A percentile compares a stretch with the other conserved stretches of the same genome.
These are phyloP conservation scores for Coffea humblotiana DNA, from an alignment of 305 asterid species.

Conservation along the genomic window DNA sequence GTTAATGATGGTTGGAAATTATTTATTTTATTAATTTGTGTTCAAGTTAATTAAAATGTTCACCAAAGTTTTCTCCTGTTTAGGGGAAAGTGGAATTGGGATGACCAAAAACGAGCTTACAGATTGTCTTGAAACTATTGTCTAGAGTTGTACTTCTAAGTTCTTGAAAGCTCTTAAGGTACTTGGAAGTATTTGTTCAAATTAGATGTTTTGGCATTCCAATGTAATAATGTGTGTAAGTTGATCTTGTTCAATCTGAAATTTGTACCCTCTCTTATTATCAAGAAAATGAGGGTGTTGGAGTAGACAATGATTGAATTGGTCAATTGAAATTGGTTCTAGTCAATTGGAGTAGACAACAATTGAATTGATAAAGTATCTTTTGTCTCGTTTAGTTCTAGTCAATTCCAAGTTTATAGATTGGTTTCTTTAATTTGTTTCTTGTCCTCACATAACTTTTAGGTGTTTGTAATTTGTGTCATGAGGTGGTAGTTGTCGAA, in stretches of 20 bases:
- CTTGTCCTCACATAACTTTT: neutral
- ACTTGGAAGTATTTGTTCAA: neutral
- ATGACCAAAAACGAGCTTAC: conserved; percentile 98
- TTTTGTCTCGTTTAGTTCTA: neutral
- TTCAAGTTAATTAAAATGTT: conserved; percentile 7
- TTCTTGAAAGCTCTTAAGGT: conserved; percentile 90
- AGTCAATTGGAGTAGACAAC: conserved; percentile 86
- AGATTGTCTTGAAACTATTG: conserved; percentile 97
- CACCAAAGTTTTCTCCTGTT: neutral
- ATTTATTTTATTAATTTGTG: conserved; percentile 1
- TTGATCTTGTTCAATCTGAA: conserved; percentile 9
- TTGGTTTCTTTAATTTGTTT: neutral
- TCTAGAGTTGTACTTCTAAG: conserved; percentile 95
- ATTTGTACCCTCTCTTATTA: conserved; percentile 9
- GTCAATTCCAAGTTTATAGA: conserved; percentile 2
- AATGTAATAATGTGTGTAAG: neutral
- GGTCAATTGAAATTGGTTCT: conserved; percentile 98
- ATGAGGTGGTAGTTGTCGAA: conserved; percentile 58
- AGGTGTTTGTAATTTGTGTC: neutral
- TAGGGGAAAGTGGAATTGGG: conserved; percentile 93
- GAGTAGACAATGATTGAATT: conserved; percentile 85
- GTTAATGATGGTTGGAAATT: conserved; percentile 35
- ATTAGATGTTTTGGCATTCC: neutral
- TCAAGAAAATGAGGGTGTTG: conserved; percentile 81
- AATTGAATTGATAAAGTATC: conserved; percentile 79